A percentile compares a stretch with the other conserved stretches of the same genome.
Evolutionary conservation across 495 filamentous ascomycete genomes (phyloP).

Genomic region (Ascodesmis nigricans): DNA sequence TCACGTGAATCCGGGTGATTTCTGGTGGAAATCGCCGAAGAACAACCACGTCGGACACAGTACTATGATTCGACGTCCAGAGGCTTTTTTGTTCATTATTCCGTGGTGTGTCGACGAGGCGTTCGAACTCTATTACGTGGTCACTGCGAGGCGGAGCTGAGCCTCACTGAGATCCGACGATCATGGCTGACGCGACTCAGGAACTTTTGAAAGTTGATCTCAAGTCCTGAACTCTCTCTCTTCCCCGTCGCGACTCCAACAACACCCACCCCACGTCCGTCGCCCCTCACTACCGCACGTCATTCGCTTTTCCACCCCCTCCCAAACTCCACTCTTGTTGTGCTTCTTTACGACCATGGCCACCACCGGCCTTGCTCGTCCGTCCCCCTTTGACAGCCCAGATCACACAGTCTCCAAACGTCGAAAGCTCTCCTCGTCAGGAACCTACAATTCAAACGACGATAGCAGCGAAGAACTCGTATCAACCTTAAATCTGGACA

Average conservation of each 20-base stretch:
- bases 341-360: neutral
- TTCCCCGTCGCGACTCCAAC: slow-evolving; percentile 1
- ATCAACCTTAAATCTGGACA: slow-evolving; percentile 30
- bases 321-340: neutral
- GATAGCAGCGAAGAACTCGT: slow-evolving; percentile 36
- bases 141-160: no score
- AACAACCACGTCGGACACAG: no score
- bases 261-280: slow-evolving; percentile 2
- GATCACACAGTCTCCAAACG: slow-evolving; percentile 14
- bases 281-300: neutral
- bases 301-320: neutral
- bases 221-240: neutral
- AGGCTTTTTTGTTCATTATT: no score
- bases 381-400: slow-evolving; percentile 13
- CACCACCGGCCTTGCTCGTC: slow-evolving; percentile 12
- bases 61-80: no score
- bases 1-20: no score
- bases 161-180: no score
- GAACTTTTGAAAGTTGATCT: no score
- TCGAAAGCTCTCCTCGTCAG: slow-evolving; percentile 17
- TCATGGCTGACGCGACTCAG: no score
- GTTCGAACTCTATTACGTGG: no score
- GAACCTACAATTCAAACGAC: slow-evolving; percentile 25
- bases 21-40: no score
- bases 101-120: no score